Evolutionary conservation across 441 rosid species (phyloP).

Genomic region (Euphorbia schlechtendalii): DNA sequence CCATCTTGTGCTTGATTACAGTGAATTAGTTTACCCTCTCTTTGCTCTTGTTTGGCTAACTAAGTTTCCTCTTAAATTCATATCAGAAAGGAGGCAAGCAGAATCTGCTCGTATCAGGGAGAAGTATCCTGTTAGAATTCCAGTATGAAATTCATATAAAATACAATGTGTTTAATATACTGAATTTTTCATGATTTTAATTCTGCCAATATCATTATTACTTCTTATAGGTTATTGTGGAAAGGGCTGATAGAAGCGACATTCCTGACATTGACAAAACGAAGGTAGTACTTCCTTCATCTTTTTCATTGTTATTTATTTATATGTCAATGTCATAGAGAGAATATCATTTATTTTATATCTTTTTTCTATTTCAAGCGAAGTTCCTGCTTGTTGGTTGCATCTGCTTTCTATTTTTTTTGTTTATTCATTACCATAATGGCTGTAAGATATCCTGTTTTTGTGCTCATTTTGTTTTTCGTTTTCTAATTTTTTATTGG

Average conservation of each 20-base stretch:
- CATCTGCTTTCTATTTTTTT: neutral
- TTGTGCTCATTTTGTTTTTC: too few species aligned
- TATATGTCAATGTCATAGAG: neutral
- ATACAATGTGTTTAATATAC: neutral
- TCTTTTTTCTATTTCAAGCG: too few species aligned
- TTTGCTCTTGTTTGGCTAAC: neutral
- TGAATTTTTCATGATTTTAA: neutral
- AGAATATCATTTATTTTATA: neutral
- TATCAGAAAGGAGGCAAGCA: too few species aligned
- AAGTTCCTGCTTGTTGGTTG: neutral
- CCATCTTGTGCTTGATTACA: neutral
- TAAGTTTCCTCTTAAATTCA: neutral
- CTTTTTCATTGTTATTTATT: neutral
- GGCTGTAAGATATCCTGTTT: too few species aligned
- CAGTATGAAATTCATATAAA: conserved; percentile 37
- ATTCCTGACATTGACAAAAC: conserved; percentile 96
- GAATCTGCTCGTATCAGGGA: too few species aligned
- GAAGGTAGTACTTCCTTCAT: conserved; percentile 39
- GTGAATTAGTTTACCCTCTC: neutral
- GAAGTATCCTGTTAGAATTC: conserved; percentile 85
- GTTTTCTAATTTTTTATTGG: too few species aligned
- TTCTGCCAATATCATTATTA: conserved; percentile 21
- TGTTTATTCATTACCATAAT: neutral
- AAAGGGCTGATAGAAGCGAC: conserved; percentile 82
- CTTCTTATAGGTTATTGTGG: conserved; percentile 81